phyloP scores from a whole-genome alignment of 2,329 filamentous ascomycete species.

The Fusarium verrucosum region DNA sequence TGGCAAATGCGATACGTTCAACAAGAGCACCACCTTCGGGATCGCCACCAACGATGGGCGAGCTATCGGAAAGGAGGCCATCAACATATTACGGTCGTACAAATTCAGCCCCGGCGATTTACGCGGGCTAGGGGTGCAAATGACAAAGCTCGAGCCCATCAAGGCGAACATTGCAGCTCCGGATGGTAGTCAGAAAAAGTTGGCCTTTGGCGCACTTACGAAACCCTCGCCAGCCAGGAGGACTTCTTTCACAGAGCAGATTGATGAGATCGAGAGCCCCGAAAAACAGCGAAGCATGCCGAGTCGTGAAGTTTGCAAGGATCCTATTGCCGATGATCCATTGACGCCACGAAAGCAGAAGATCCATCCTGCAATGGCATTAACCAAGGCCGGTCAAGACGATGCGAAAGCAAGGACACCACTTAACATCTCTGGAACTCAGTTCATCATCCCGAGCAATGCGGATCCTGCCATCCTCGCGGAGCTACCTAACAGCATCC shows the following conservation, averaged over 20 bases:
- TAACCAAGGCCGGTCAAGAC: slow-evolving; percentile 59
- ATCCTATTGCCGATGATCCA: slow-evolving; percentile 66
- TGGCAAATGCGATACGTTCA: slow-evolving; percentile 93
- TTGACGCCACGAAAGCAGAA: slow-evolving; percentile 63
- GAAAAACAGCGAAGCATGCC: slow-evolving; percentile 47
- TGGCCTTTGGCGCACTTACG: slow-evolving; percentile 73
- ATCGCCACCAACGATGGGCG: slow-evolving; percentile 82
- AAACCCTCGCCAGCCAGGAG: slow-evolving; percentile 53
- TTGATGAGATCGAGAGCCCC: slow-evolving; percentile 59
- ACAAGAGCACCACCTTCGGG: slow-evolving; percentile 84
- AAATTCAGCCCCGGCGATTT: slow-evolving; percentile 90
- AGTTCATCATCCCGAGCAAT: slow-evolving; percentile 89
- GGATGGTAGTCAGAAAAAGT: slow-evolving; percentile 80
- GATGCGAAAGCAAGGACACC: slow-evolving; percentile 70
- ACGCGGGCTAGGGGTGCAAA: slow-evolving; percentile 89
- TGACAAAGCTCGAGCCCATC: slow-evolving; percentile 88
- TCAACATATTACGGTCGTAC: slow-evolving; percentile 84
- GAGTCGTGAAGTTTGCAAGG: slow-evolving; percentile 49
- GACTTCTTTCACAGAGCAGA: slow-evolving; percentile 55
- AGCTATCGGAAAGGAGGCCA: slow-evolving; percentile 79
- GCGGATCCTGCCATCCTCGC: slow-evolving; percentile 83
- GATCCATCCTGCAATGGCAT: slow-evolving; percentile 62
- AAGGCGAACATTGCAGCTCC: slow-evolving; percentile 65
- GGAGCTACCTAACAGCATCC: slow-evolving; percentile 85
- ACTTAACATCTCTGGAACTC: slow-evolving; percentile 84